These are phyloP conservation scores for Pontederia crassipes DNA, from an alignment of 176 grass and related monocot species.

Conservation along the genomic window DNA sequence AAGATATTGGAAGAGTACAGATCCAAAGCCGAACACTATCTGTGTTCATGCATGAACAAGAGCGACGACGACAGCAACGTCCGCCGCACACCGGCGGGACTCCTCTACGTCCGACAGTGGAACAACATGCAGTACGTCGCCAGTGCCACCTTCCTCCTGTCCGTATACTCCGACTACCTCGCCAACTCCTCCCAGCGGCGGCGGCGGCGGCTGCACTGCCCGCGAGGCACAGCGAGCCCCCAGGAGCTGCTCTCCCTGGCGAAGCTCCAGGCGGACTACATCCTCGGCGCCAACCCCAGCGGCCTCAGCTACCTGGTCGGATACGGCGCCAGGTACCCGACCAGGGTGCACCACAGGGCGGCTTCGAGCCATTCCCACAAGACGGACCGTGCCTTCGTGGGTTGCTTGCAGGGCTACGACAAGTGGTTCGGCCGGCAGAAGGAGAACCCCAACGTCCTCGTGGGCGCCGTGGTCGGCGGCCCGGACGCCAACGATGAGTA, in stretches of 20 bases:
- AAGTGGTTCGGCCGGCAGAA: not conserved
- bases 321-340: not conserved
- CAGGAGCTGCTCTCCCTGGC: not conserved
- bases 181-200: not conserved
- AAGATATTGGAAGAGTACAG: slow-evolving; percentile 3
- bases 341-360: slow-evolving; percentile 8
- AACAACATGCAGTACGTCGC: slow-evolving; percentile 19
- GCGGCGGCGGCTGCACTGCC: not conserved
- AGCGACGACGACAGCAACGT: slow-evolving; percentile 9
- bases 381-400: not conserved
- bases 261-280: slow-evolving; percentile 4
- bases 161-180: slow-evolving; percentile 7
- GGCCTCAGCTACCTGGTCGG: slow-evolving; percentile 9
- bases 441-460: slow-evolving; percentile 1
- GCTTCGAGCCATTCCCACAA: slow-evolving; percentile 2
- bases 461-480: slow-evolving; percentile 3
- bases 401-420: slow-evolving; percentile 5
- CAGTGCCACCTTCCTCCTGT: slow-evolving; percentile 3
- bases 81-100: slow-evolving; percentile 1
- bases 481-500: not conserved
- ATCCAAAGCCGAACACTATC: slow-evolving; percentile 4
- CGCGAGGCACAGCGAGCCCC: not conserved
- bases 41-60: not conserved
- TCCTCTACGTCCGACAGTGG: slow-evolving; percentile 13
- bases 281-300: not conserved